Evolutionary conservation across 179 eudicot species (phyloP).

Genomic region (Dionaea muscipula): DNA sequence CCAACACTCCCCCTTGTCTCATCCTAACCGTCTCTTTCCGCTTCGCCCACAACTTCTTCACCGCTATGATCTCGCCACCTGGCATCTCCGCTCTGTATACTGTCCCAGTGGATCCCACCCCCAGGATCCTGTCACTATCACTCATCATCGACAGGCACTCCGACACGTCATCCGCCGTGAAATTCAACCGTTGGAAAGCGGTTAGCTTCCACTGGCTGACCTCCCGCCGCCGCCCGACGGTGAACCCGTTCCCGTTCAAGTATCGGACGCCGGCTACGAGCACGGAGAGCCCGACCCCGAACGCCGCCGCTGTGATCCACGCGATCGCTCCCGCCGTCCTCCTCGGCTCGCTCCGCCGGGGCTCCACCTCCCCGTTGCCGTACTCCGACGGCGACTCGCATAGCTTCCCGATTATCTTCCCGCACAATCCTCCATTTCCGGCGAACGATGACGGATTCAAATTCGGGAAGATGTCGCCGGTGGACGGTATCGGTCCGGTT

Average conservation of each 20-base stretch:
- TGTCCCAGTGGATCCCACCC: constrained; percentile 86
- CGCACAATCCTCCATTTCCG: constrained; percentile 78
- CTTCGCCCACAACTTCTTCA: constrained; percentile 82
- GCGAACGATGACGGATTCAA: constrained; percentile 72
- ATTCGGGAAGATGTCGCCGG: constrained; percentile 48
- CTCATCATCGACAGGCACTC: constrained; percentile 59
- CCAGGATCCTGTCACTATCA: constrained; percentile 62
- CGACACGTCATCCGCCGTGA: constrained; percentile 72
- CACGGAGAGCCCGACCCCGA: constrained; percentile 56
- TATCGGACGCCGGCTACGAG: constrained; percentile 61
- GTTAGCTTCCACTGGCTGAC: constrained; percentile 75
- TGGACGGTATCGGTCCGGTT: constrained; percentile 54
- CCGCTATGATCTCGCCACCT: constrained; percentile 85
- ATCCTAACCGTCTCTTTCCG: constrained; percentile 37
- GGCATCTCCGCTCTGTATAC: constrained; percentile 95
- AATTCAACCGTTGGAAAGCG: constrained; percentile 79
- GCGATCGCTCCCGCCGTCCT: constrained; percentile 43
- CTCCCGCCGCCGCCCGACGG: constrained; percentile 8
- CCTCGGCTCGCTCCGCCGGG: constrained; percentile 20
- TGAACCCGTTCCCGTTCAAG: constrained; percentile 23
- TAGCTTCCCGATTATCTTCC: constrained; percentile 36
- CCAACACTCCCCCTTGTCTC: constrained; percentile 42
- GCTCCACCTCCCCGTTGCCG: constrained; percentile 20
- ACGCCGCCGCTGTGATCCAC: constrained; percentile 75
- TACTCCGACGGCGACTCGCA: constrained; percentile 24